Evolutionary conservation across 169 alveolate species (phyloP).

Genomic region (Plasmodium reichenowi): DNA sequence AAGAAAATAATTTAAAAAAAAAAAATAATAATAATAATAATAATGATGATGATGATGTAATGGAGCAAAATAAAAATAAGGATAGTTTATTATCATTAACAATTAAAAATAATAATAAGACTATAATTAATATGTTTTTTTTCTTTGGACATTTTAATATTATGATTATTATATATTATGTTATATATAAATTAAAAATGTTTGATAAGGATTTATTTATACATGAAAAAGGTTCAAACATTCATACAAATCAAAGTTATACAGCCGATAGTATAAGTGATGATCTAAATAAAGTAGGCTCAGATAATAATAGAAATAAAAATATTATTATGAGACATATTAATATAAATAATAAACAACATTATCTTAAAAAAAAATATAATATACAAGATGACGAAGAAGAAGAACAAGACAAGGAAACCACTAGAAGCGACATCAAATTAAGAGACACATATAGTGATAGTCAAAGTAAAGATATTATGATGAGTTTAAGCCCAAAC

Average conservation of each 20-base stretch:
- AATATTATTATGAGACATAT: too few species aligned
- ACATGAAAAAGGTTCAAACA: conserved; percentile 11
- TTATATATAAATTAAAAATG: conserved; percentile 29
- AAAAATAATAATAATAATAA: neutral
- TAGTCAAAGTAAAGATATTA: too few species aligned
- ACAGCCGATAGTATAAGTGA: too few species aligned
- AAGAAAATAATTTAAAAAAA: neutral
- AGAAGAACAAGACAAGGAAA: too few species aligned
- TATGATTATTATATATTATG: conserved; percentile 56
- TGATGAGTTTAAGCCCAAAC: too few species aligned
- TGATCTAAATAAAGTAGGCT: too few species aligned
- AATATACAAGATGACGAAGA: neutral
- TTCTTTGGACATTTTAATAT: conserved; percentile 63
- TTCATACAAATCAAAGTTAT: too few species aligned
- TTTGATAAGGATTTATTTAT: conserved; percentile 27
- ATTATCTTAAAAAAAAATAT: too few species aligned
- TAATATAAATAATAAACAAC: neutral
- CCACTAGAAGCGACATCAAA: too few species aligned
- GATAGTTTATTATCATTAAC: neutral
- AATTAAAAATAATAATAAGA: conserved; percentile 10
- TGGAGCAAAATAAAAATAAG: neutral
- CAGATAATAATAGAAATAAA: too few species aligned
- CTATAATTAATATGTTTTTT: conserved; percentile 51
- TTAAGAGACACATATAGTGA: too few species aligned
- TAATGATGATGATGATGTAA: neutral